These are phyloP conservation scores for Phanerochaete sordida DNA, from an alignment of 768 basidiomycete genomes.

Conservation along the genomic window DNA sequence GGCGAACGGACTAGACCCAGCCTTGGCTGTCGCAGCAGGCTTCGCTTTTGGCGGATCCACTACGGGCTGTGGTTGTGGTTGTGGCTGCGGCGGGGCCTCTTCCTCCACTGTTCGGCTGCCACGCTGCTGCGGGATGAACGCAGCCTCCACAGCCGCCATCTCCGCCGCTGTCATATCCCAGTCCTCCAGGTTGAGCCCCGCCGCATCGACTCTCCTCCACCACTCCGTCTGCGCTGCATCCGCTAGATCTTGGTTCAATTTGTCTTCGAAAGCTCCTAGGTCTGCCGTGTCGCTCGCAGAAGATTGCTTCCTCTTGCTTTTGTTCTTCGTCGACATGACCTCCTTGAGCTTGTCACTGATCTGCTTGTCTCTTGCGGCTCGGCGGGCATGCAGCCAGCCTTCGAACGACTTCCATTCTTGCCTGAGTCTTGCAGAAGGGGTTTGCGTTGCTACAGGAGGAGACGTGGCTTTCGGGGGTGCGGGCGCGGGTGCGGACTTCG, in stretches of 20 bases:
- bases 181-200: conserved; percentile 11
- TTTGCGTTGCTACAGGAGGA: not conserved
- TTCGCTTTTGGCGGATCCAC: not conserved
- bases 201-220: conserved; percentile 5
- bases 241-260: conserved; percentile 3
- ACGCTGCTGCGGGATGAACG: conserved; percentile 7
- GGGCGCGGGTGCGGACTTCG: not conserved
- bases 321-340: conserved; percentile 7
- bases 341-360: conserved; percentile 11
- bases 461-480: conserved; percentile 2
- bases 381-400: conserved; percentile 7
- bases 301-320: not conserved
- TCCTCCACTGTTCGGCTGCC: not conserved
- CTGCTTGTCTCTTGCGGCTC: conserved; percentile 10
- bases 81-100: not conserved
- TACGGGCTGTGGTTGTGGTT: not conserved
- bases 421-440: conserved; percentile 7
- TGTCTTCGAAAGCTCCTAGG: conserved; percentile 4
- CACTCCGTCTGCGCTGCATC: conserved; percentile 9
- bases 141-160: conserved; percentile 12
- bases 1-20: not conserved
- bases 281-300: not conserved
- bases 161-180: conserved; percentile 14
- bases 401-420: conserved; percentile 14
- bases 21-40: not conserved